phyloP scores from a whole-genome alignment of 495 filamentous ascomycete genomes.

The Xylaria castorea region DNA sequence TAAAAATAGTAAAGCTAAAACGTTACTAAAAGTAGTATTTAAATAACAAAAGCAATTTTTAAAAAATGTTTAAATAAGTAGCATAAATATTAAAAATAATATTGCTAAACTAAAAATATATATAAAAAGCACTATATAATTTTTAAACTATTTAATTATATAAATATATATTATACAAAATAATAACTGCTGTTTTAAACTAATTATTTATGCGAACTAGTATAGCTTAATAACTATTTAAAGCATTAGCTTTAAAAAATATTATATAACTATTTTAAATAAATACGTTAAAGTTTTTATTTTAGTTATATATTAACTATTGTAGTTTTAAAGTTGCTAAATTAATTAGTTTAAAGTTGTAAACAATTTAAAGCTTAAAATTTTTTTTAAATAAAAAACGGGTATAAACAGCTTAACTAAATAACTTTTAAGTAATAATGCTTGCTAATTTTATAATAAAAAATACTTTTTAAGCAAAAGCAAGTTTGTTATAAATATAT shows the following conservation, averaged over 20 bases:
- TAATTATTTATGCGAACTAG: neutral
- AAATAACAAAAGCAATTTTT: no score
- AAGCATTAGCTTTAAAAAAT: neutral
- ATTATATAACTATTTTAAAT: neutral
- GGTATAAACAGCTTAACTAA: neutral
- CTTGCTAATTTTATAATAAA: neutral
- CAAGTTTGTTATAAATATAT: neutral
- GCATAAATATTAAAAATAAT: neutral
- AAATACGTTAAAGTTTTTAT: slow-evolving; percentile 16
- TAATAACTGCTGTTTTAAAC: neutral
- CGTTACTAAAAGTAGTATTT: neutral
- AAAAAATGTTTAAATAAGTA: neutral
- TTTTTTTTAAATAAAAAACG: neutral
- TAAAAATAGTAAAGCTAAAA: neutral
- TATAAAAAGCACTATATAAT: neutral
- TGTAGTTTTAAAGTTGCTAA: neutral
- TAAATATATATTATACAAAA: neutral
- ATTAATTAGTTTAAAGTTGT: no score
- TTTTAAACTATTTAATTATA: slow-evolving; percentile 1
- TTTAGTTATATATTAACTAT: slow-evolving; percentile 6
- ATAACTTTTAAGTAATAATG: neutral
- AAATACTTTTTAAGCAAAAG: slow-evolving; percentile 5
- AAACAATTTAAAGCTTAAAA: neutral
- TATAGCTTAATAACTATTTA: neutral
- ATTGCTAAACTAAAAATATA: slow-evolving; percentile 2